Evolutionary conservation across 2,329 filamentous ascomycete genomes (phyloP), one percentile per base, ranked within the genome.

Genomic region (Bipolaris gigantea): DNA sequence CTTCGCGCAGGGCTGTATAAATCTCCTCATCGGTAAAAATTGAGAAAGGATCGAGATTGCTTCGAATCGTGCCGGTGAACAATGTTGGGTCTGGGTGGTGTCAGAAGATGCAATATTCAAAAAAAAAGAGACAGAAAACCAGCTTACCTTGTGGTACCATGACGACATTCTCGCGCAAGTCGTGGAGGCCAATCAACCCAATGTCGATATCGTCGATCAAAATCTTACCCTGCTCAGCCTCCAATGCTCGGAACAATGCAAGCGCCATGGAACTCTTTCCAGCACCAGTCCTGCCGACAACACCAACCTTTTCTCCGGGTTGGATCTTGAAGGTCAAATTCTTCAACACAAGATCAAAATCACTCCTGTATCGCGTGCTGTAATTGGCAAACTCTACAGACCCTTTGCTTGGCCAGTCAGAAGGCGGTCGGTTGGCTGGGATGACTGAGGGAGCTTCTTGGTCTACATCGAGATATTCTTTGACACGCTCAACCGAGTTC

Each of bases 401-500:
- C 38, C 94, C 94, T 69, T 89, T 81, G 56, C 84, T 88, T 8
- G 94, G 94, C 94, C 94, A 99, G 70, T 89, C 86, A 4, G 81
- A 75, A 0, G 88, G 81, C 6, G 94, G 94, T 25, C 90, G 84
- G 60, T 85, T 89, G 55, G 93, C 86, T 50, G 91, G 86, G 36
- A 96, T 83, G 36, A 96, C 80, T 1, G 89, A 81, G 0, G 83
- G 80, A 1, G 94, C 92, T 76, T 99, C 94, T 73, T 97, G 93
- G 65, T 97, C 93, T 1, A 99, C 89, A 40, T 97, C 91, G 33
- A 97, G 83, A 70, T 97, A 99, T 73, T 99, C 94, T 78, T 96
- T 95, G 70, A 99, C 88, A 69, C 94, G 90, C 77, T 99, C 94
- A 44, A 97, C 92, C 2, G 93, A 93, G 76, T 99, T 99, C 94